Percentiles rank a stretch among this genome's conserved stretches.
These are phyloP conservation scores for Phytophthora nicotianae DNA, from an alignment of 352 stramenopile species.

Conservation along the genomic window DNA sequence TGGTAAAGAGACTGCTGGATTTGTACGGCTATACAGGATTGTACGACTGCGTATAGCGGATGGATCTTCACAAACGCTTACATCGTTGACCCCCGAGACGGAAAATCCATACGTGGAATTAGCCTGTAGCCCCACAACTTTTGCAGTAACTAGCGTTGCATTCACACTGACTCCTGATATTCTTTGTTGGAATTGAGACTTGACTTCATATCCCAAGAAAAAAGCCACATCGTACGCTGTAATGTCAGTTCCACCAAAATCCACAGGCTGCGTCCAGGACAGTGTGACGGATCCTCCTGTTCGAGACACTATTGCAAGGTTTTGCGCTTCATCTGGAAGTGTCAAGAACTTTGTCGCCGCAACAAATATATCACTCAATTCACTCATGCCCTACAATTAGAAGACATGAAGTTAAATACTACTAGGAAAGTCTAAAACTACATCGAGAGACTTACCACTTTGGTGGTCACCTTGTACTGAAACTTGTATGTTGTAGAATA, in stretches of 20 bases:
- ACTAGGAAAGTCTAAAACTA: not conserved
- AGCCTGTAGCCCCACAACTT: constrained; percentile 46
- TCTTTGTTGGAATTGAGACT: constrained; percentile 41
- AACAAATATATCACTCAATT: constrained; percentile 43
- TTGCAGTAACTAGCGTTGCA: constrained; percentile 31
- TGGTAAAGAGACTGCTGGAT: constrained; percentile 29
- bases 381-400: constrained; percentile 45
- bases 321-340: constrained; percentile 43
- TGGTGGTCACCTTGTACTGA: constrained; percentile 47
- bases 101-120: constrained; percentile 64
- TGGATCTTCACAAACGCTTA: constrained; percentile 47
- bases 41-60: constrained; percentile 31
- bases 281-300: constrained; percentile 49
- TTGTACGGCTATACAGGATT: constrained; percentile 44
- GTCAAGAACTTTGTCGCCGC: constrained; percentile 49
- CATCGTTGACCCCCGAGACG: constrained; percentile 57
- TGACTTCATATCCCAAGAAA: constrained; percentile 41
- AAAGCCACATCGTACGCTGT: constrained; percentile 54
- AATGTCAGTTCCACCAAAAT: constrained; percentile 61
- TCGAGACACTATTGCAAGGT: constrained; percentile 29
- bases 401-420: not conserved
- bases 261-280: constrained; percentile 49
- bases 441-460: constrained; percentile 32
- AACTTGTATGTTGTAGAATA: constrained; percentile 57
- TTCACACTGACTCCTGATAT: constrained; percentile 30